These are phyloP conservation scores for Fusarium setosum DNA, from an alignment of 2,329 filamentous ascomycete species.

Conservation along the genomic window DNA sequence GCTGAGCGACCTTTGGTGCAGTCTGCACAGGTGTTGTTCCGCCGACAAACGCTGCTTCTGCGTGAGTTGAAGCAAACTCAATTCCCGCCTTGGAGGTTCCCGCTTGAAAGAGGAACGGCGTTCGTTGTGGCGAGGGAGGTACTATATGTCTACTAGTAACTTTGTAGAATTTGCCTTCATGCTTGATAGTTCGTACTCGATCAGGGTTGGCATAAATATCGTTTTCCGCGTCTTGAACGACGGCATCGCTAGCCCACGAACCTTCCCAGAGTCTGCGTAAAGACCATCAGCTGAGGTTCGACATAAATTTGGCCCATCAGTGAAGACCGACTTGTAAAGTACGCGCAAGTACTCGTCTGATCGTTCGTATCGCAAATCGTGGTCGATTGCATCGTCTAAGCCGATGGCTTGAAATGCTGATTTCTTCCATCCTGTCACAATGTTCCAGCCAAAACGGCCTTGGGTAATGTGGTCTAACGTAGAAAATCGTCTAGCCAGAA, in stretches of 20 bases:
- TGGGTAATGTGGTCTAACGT: constrained; percentile 7
- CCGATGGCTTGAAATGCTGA: constrained; percentile 6
- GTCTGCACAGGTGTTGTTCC: neutral
- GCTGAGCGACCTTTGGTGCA: neutral
- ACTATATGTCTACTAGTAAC: neutral
- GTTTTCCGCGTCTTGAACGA: constrained; percentile 53
- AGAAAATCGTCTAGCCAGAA: constrained; percentile 2
- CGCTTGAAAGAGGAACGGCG: constrained; percentile 12
- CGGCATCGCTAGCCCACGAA: constrained; percentile 9
- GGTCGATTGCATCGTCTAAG: neutral
- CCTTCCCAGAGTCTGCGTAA: constrained; percentile 10
- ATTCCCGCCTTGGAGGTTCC: constrained; percentile 18
- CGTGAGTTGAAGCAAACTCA: constrained; percentile 13
- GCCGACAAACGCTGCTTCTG: constrained; percentile 13
- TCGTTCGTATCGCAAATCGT: neutral
- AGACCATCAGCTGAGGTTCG: too few relatives aligned
- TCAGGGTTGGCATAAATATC: constrained; percentile 52
- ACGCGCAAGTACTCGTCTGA: constrained; percentile 2
- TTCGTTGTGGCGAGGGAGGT: constrained; percentile 7
- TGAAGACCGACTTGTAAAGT: neutral
- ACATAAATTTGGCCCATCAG: too few relatives aligned
- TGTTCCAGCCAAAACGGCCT: constrained; percentile 7
- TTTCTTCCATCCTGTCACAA: constrained; percentile 9
- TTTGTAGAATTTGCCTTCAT: constrained; percentile 64
- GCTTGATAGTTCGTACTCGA: constrained; percentile 69